Conservation (phyloP, 2,329 filamentous ascomycete genomes). For the Fusarium acutatum region DNA sequence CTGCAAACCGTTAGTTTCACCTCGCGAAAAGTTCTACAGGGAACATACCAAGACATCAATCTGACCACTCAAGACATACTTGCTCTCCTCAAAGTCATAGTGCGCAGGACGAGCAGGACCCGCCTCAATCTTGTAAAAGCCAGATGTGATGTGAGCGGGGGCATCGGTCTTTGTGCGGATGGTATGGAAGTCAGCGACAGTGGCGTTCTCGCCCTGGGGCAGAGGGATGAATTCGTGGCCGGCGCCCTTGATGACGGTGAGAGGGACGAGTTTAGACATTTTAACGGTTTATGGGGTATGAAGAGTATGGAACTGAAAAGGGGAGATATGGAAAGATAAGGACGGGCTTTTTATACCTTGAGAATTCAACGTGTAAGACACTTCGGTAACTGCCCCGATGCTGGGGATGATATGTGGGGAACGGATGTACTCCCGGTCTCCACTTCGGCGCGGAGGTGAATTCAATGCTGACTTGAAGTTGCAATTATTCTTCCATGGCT, state of each 20-base stretch:
- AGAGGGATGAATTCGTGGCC: conserved; percentile 38
- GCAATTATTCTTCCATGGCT: neutral
- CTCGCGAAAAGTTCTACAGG: neutral
- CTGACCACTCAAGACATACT: conserved; percentile 38
- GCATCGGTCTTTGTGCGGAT: conserved; percentile 39
- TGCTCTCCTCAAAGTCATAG: conserved; percentile 39
- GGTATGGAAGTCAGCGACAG: conserved; percentile 36
- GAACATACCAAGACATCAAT: conserved; percentile 35
- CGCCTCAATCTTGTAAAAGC: conserved; percentile 38
- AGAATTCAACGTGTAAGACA: neutral
- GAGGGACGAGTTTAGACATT: conserved; percentile 39
- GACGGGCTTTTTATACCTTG: conserved; percentile 5
- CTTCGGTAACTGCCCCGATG: conserved; percentile 24
- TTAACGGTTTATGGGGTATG: neutral
- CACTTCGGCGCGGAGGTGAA: neutral
- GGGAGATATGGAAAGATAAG: neutral
- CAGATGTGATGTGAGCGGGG: conserved; percentile 36
- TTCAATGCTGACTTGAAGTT: rapidly evolving
- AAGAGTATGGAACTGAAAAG: rapidly evolving
- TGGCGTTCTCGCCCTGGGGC: conserved; percentile 37
- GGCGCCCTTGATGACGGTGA: conserved; percentile 39
- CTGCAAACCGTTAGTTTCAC: neutral
- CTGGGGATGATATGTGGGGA: conserved; percentile 7
- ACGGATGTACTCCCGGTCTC: conserved; percentile 20
- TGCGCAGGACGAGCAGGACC: conserved; percentile 32